Evolutionary conservation across 352 stramenopile species (phyloP), one percentile per base, ranked within the genome.

Genomic region (Phytophthora cactorum): DNA sequence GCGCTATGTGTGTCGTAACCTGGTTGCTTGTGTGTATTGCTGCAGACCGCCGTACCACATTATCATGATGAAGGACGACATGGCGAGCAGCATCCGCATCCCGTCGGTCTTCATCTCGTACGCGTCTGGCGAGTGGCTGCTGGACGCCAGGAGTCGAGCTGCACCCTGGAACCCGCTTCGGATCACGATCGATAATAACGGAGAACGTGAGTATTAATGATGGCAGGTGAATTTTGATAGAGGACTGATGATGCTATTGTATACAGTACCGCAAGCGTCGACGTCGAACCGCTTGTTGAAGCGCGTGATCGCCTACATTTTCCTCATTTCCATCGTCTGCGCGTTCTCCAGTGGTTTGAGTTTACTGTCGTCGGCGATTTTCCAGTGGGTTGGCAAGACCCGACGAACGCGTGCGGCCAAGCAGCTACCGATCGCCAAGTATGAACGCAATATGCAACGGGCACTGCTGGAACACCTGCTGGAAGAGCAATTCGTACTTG

Each of bases 61-160:
- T 63, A 91, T 94, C 69, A 94, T 94, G 86, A 88, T 92, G 70
- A 88, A 88, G 41, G 84, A 94, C 64, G 78, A 92, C 61, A 86
- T 91, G 64, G 81, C 82, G 41, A 78, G 74, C 45, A 75, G 71
- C 28, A 63, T 94, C 27, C 69, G 56, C 15, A 94, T 94, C 52
- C 86, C 86, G 46, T 86, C 74, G 1, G 79, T 92, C 14, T 94
- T 94, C 63, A 77, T 94, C 36, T 82, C 82, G 43, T 92, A 91
- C 61, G 52, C 52, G 8, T 84, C 84, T 14, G 86, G 86, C 29
- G 82, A 91, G 52, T 79, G 70, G 68, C 72, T 92, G 28, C 52
- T 92, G 36, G 47, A 75, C 34, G 54, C 61, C 22, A 64, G 89
- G 31, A 66, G 54, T 31, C 67, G 61, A 10, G 70, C 84, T 2